A percentile compares a stretch with the other conserved stretches of the same genome.
phyloP scores from a whole-genome alignment of 768 basidiomycete genomes.

The Jaapia argillacea region DNA sequence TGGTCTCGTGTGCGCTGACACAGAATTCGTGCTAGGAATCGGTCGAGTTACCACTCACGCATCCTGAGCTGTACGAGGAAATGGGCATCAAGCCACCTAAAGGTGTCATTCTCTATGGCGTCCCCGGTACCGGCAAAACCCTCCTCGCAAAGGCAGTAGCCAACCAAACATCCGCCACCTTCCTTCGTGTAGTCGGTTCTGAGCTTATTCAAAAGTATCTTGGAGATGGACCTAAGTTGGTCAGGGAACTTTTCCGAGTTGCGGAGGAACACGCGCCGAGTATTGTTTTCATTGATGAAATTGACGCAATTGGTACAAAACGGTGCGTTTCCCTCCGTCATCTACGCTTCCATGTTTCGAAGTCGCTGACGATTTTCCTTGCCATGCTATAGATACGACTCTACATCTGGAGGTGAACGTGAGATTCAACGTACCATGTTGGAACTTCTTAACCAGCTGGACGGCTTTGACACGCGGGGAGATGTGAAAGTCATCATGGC shows the following conservation, averaged over 20 bases:
- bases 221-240: conserved; percentile 96
- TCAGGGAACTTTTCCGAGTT: conserved; percentile 92
- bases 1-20: conserved; percentile 2
- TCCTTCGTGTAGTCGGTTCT: conserved; percentile 93
- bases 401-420: conserved; percentile 95
- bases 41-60: conserved; percentile 93
- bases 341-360: neutral
- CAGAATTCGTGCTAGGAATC: conserved; percentile 65
- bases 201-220: conserved; percentile 99
- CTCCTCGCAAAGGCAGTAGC: conserved; percentile 96
- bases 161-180: conserved; percentile 96
- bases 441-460: conserved; percentile 95
- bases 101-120: conserved; percentile 97
- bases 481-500: conserved; percentile 99
- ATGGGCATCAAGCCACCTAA: conserved; percentile 99
- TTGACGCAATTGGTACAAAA: conserved; percentile 97
- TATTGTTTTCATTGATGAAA: conserved; percentile 99
- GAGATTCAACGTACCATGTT: conserved; percentile 99
- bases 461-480: conserved; percentile 99
- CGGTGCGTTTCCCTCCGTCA: conserved; percentile 62
- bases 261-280: conserved; percentile 97
- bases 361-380: neutral
- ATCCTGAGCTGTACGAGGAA: conserved; percentile 97
- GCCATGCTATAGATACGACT: conserved; percentile 87
- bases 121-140: conserved; percentile 97